A percentile compares a stretch with the other conserved stretches of the same genome.
These are phyloP conservation scores for Trypanosoma caninum DNA, from an alignment of 208 protist species.

Conservation along the genomic window DNA sequence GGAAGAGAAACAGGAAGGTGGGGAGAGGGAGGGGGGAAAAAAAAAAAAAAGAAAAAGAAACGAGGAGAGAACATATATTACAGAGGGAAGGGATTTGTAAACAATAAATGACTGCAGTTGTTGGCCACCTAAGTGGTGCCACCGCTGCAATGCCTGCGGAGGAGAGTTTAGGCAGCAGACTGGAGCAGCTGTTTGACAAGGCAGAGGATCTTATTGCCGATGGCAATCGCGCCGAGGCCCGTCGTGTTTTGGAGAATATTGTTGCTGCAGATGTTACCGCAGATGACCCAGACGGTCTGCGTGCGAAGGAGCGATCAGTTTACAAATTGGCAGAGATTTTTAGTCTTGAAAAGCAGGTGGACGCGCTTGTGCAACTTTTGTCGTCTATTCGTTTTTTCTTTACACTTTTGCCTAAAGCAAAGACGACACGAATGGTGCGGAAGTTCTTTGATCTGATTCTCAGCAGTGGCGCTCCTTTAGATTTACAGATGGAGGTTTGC, in stretches of 20 bases:
- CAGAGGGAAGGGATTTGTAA: not conserved
- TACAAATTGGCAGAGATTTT: slow-evolving; percentile 73
- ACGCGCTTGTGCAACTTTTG: slow-evolving; percentile 63
- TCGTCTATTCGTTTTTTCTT: slow-evolving; percentile 72
- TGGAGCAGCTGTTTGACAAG: slow-evolving; percentile 29
- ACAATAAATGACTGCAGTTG: not conserved
- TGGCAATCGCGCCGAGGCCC: slow-evolving; percentile 55
- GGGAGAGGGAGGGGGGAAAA: not conserved
- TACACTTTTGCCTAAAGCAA: slow-evolving; percentile 80
- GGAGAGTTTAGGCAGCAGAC: not conserved
- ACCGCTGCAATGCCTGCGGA: not conserved
- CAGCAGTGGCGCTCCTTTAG: slow-evolving; percentile 70
- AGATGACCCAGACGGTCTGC: slow-evolving; percentile 64
- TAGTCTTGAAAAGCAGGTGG: slow-evolving; percentile 39
- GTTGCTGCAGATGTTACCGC: slow-evolving; percentile 30
- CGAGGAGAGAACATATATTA: not conserved
- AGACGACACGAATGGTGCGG: slow-evolving; percentile 91
- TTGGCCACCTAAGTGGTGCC: too few species aligned
- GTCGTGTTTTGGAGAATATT: slow-evolving; percentile 46
- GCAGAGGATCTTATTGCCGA: slow-evolving; percentile 60
- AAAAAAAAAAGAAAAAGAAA: slow-evolving; percentile 7
- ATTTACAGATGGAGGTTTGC: slow-evolving; percentile 90
- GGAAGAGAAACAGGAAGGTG: not conserved
- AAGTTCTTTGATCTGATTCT: slow-evolving; percentile 84
- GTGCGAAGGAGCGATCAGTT: slow-evolving; percentile 78